Evolutionary conservation across 441 rosid genomes (phyloP).

Genomic region (Bocquillonia castaneifolia): DNA sequence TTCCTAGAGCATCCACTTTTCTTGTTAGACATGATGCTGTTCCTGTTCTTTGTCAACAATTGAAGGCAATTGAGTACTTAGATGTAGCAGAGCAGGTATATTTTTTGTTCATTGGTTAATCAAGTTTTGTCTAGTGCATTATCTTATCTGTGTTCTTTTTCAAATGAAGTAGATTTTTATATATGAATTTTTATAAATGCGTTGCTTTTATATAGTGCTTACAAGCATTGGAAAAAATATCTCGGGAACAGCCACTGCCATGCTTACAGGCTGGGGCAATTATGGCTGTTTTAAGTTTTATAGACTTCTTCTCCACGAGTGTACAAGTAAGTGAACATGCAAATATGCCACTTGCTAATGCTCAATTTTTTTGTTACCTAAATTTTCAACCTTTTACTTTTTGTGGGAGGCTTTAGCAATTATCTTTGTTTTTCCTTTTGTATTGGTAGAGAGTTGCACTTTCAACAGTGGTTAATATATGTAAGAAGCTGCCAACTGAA

Average conservation of each 20-base stretch:
- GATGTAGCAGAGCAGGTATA: slow-evolving; percentile 97
- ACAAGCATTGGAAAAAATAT: slow-evolving; percentile 98
- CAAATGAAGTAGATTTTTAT: neutral
- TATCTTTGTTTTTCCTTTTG: slow-evolving; percentile 12
- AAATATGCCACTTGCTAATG: neutral
- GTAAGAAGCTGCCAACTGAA: slow-evolving; percentile 78
- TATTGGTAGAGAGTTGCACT: slow-evolving; percentile 83
- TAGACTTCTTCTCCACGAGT: slow-evolving; percentile 90
- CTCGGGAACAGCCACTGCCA: slow-evolving; percentile 78
- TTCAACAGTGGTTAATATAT: slow-evolving; percentile 85
- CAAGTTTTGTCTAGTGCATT: neutral
- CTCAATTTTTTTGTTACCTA: slow-evolving; percentile 13
- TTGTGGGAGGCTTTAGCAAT: slow-evolving; percentile 9
- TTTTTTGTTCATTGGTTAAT: slow-evolving; percentile 11
- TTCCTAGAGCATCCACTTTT: slow-evolving; percentile 66
- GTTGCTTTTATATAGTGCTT: slow-evolving; percentile 53
- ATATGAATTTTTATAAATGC: neutral
- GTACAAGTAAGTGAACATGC: slow-evolving; percentile 54
- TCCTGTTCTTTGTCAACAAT: slow-evolving; percentile 78
- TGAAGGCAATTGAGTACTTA: slow-evolving; percentile 73
- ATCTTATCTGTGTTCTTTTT: slow-evolving; percentile 11
- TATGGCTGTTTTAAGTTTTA: slow-evolving; percentile 71
- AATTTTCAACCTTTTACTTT: slow-evolving; percentile 1
- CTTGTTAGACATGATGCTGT: slow-evolving; percentile 78
- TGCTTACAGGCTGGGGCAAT: slow-evolving; percentile 93